Evolutionary conservation across 306 rosid genomes (phyloP), one percentile per base, ranked within the genome.

Genomic region (Sesbania bispinosa): DNA sequence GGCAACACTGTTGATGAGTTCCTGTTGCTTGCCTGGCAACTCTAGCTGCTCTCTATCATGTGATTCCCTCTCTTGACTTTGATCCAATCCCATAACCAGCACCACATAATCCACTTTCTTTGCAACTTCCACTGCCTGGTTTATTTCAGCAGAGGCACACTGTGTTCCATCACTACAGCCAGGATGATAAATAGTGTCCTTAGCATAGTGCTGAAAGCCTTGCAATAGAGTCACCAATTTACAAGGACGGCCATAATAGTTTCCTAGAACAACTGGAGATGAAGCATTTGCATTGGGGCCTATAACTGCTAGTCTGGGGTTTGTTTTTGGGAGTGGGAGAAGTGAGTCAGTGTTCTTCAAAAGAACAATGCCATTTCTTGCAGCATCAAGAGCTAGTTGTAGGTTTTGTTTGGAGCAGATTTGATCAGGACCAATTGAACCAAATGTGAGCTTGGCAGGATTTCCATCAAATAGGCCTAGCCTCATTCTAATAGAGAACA

Each of bases 41-140:
- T 71, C 83, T 6, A 94, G 66, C 47, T 80, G 52, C 52, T 71
- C 69, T 0, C 99, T 82, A 36, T 94, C 99, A 3, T 43, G 87
- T 4, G 54, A 82, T 62, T 94, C 97, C 65, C 86, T 85, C 77
- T 94, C 99, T 53, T 84, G 77, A 62, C 71, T 76, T 33, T 86
- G 99, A 78, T 91, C 95, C 84, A 94, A 54, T 11, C 99, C 99
- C 92, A 94, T 74, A 41, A 91, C 74, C 86, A 94, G 30, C 67
- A 91, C 88, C 66, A 94, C 97, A 60, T 85, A 83, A 67, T 91
- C 97, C 24, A 54, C 95, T 11, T 2, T 38, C 7, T 72, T 77
- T 0, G 93, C 97, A 3, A 82, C 70, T 23, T 62, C 64, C 16
- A 83, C 93, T 0, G 95, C 97, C 67, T 80, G 33, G 10, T 51